Conservation (phyloP, 2,329 filamentous ascomycete genomes). For the Alternaria ethzedia region DNA sequence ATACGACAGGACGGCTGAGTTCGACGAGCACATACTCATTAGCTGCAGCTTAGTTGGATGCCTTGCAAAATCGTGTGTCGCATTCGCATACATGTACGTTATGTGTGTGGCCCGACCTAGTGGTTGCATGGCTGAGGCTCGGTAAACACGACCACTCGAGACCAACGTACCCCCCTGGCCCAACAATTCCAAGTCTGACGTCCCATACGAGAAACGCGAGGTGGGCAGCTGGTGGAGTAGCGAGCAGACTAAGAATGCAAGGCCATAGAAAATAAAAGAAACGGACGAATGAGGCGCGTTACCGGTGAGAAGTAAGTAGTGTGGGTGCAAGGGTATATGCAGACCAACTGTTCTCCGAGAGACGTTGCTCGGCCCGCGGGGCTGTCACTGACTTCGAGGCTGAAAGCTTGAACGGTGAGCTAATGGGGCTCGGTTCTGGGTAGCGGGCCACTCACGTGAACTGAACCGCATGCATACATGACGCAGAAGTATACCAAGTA, state of each 20-base stretch:
- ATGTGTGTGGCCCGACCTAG: background rate
- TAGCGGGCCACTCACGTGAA: conserved; percentile 3
- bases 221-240: background rate
- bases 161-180: background rate
- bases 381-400: background rate
- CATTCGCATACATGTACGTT: background rate
- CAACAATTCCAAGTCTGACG: background rate
- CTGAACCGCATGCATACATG: background rate
- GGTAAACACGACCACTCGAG: background rate
- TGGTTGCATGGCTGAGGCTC: background rate
- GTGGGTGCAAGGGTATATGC: conserved; percentile 1
- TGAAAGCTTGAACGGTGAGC: background rate
- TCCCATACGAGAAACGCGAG: background rate
- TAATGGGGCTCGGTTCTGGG: background rate
- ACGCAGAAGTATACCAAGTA: background rate
- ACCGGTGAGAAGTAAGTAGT: background rate
- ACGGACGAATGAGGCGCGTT: conserved; percentile 1
- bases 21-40: background rate
- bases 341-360: background rate
- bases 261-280: background rate
- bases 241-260: background rate
- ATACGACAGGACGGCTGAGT: background rate
- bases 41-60: background rate
- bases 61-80: background rate
- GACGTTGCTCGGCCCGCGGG: background rate